Evolutionary conservation across 345 rosid species (phyloP), one percentile per base, ranked within the genome.

Genomic region (Turnera subulata): DNA sequence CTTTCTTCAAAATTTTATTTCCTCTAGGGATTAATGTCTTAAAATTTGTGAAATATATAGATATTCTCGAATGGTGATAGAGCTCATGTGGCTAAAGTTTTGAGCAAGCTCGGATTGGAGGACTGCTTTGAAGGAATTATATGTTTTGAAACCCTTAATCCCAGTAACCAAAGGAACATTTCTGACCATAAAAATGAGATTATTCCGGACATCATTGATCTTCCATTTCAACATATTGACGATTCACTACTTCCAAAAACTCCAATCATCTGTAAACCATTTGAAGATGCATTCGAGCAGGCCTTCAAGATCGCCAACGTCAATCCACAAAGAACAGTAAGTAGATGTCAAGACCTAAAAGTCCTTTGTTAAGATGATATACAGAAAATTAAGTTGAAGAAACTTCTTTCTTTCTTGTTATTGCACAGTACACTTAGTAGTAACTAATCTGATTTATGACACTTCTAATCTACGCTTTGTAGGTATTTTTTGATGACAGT

Each of bases 131-230:
- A 88, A 64, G 84, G 93, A 61, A 67, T 88, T 73, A 76, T 85
- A 52, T 83, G 93, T 74, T 89, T 89, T 35, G 96, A 89, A 74
- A 80, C 91, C 20, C 73, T 89, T n/a, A 85, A 89, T 72, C 89
- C 86, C 20, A 21, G 6, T 22, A 18, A 56, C 5, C 35, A 29
- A 29, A 29, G 5, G 5, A 29, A 29, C 35, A 29, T 18, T 20
- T 35, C 15, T 22, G 12, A 26, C 20, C 16, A 40, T 9, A 46
- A 7, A 19, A 15, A 35, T 26, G 13, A 59, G 15, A 50, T n/a
- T n/a, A n/a, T 50, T 24, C 37, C 24, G 13, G 35, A 50, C 37
- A 23, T 25, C 37, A 24, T 25, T 50, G 33, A 25, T 7, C 9
- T 5, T 23, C 20, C 10, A 23, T n/a, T 7, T 17, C 39, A 26